Evolutionary conservation across 441 rosid genomes (phyloP), one percentile per base, ranked within the genome.

Genomic region (Arabidopsis hybrid): DNA sequence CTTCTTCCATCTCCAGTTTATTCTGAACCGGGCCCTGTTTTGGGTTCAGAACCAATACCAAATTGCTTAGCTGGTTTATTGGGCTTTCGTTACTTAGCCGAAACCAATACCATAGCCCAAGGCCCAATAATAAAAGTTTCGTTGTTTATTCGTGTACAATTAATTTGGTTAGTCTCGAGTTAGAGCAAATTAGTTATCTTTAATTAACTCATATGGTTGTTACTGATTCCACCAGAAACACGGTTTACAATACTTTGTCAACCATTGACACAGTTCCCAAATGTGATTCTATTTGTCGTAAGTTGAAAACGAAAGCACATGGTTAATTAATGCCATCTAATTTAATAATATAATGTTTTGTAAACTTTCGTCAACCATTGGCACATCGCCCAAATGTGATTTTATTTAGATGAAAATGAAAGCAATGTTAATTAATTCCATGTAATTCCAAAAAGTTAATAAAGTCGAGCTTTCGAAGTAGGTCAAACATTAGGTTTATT

Each of bases 161-260:
- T 21, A 21, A 21, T 21, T 21, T 21, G 26, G 26, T 0, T 21
- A 21, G 57, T 63, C 7, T 55, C 50, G 21, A 45, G 49, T 45
- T 45, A 26, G 6, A 31, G 65, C 59, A 21, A 8, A 46, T 56
- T 36, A 10, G 34, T 31, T 47, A 32, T 63, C 26, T 21, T 43
- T 63, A 43, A 18, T 17, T 60, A 17, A 4, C 38, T 52, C 29
- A 62, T 52, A 65, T 45, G 70, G 59, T 65, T 65, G 26, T 72
- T 72, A 49, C 60, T 66, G 17, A 59, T 39, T 40, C 67, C 67
- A 59, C 61, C 55, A 18, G 46, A 74, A 73, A 65, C 72, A 66
- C 67, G 67, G 72, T 49, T 47, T 50, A 39, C 36, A 36, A 45
- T 11, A 4, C 47, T 60, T 66, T 74, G 60, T 74, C 67, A 49